Evolutionary conservation across 2,329 filamentous ascomycete genomes (phyloP).

Genomic region (Pezicula carpinea): DNA sequence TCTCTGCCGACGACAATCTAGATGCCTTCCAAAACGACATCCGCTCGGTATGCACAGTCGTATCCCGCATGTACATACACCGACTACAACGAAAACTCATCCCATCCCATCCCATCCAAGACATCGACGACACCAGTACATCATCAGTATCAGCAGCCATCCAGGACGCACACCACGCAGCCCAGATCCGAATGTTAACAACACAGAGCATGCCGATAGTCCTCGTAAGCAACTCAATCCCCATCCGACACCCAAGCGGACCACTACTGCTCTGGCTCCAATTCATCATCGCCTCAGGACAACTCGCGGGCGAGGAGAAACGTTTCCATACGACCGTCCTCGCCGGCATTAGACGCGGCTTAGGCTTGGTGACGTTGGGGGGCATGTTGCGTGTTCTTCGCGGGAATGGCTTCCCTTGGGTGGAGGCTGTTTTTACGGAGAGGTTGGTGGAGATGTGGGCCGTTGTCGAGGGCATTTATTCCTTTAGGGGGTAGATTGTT

Average conservation of each 20-base stretch:
- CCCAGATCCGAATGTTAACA: background rate
- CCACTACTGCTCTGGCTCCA: background rate
- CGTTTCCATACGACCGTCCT: background rate
- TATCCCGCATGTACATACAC: background rate
- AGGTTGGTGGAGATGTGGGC: conserved; percentile 1
- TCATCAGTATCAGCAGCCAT: background rate
- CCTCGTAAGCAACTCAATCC: background rate
- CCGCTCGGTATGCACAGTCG: background rate
- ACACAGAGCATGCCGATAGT: background rate
- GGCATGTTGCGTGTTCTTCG: background rate
- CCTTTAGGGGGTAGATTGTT: too few relatives aligned
- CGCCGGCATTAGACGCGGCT: background rate
- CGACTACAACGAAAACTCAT: background rate
- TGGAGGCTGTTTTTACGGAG: background rate
- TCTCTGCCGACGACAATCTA: background rate
- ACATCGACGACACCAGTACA: too few relatives aligned
- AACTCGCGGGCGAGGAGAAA: background rate
- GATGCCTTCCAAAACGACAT: background rate
- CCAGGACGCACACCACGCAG: background rate
- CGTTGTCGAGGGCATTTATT: too few relatives aligned
- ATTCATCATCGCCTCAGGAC: background rate
- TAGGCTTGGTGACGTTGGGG: background rate
- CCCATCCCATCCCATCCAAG: too few relatives aligned
- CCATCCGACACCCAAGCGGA: background rate
- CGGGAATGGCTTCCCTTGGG: background rate